Evolutionary conservation across 208 protist genomes (phyloP).

Genomic region (Naegleria fowleri): DNA sequence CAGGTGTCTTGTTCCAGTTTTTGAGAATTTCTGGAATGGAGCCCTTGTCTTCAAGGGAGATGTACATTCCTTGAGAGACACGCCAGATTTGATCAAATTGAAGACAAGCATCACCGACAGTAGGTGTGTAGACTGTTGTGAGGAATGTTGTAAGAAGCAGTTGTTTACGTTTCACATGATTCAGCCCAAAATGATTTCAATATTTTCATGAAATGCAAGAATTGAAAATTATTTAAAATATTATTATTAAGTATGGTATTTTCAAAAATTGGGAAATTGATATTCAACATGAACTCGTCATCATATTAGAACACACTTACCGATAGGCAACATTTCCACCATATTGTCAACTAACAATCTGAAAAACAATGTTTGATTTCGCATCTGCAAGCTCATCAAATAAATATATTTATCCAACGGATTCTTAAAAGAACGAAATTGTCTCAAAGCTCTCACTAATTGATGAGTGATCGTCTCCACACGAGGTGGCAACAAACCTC

Average conservation of each 20-base stretch:
- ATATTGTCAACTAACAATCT: conserved; percentile 49
- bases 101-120: conserved; percentile 78
- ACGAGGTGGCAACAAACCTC: not conserved
- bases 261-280: too few species aligned
- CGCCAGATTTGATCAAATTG: conserved; percentile 71
- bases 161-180: too few species aligned
- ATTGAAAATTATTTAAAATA: too few species aligned
- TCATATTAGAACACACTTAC: too few species aligned
- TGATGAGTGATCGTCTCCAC: not conserved
- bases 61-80: conserved; percentile 76
- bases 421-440: conserved; percentile 1
- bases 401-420: conserved; percentile 49
- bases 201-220: too few species aligned
- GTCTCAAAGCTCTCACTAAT: conserved; percentile 16
- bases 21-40: conserved; percentile 66
- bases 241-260: too few species aligned
- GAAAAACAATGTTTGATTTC: conserved; percentile 70
- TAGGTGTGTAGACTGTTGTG: conserved; percentile 15
- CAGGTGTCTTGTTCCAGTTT: conserved; percentile 60
- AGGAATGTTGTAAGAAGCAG: not conserved
- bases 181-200: too few species aligned
- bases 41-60: conserved; percentile 66
- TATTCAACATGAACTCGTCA: too few species aligned
- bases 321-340: conserved; percentile 53
- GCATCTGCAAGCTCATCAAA: conserved; percentile 48